These are phyloP conservation scores for Mycena metata DNA, from an alignment of 768 basidiomycete species.

Conservation along the genomic window DNA sequence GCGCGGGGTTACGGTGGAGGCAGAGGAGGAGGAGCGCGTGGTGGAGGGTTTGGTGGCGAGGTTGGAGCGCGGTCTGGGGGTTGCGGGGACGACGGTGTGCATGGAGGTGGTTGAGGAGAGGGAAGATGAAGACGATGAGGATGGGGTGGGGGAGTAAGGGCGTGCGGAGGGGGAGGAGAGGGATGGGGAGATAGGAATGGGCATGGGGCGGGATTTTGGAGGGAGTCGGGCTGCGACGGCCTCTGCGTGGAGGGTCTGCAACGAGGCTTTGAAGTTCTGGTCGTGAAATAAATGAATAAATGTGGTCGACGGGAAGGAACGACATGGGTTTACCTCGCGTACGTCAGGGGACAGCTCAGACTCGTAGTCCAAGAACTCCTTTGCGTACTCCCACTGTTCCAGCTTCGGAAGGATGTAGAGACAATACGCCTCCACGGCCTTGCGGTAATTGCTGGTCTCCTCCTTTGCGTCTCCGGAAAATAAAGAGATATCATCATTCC, in stretches of 20 bases:
- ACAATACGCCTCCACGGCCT: conserved; percentile 83
- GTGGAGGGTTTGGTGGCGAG: conserved; percentile 43
- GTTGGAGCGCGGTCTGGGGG: conserved; percentile 50
- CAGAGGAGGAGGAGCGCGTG: conserved; percentile 50
- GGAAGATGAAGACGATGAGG: conserved; percentile 74
- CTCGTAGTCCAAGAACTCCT: conserved; percentile 82
- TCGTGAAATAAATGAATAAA: conserved; percentile 24
- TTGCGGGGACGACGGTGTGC: conserved; percentile 75
- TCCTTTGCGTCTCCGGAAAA: conserved; percentile 41
- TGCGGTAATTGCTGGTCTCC: conserved; percentile 73
- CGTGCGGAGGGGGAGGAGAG: conserved; percentile 48
- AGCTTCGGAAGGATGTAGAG: conserved; percentile 79
- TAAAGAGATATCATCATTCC: conserved; percentile 54
- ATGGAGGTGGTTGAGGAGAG: conserved; percentile 81
- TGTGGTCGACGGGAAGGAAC: conserved; percentile 13
- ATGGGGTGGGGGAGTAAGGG: conserved; percentile 62
- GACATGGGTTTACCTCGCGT: conserved; percentile 62
- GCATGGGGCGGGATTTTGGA: conserved; percentile 35
- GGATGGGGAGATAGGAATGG: conserved; percentile 46
- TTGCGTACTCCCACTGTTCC: conserved; percentile 85
- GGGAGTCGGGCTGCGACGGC: conserved; percentile 51
- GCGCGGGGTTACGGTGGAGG: conserved; percentile 55
- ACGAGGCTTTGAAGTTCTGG: conserved; percentile 55
- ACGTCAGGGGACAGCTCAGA: conserved; percentile 65
- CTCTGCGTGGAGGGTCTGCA: conserved; percentile 58